phyloP scores from a whole-genome alignment of 176 grass and related monocot genomes.

The Triticum timopheevii region DNA sequence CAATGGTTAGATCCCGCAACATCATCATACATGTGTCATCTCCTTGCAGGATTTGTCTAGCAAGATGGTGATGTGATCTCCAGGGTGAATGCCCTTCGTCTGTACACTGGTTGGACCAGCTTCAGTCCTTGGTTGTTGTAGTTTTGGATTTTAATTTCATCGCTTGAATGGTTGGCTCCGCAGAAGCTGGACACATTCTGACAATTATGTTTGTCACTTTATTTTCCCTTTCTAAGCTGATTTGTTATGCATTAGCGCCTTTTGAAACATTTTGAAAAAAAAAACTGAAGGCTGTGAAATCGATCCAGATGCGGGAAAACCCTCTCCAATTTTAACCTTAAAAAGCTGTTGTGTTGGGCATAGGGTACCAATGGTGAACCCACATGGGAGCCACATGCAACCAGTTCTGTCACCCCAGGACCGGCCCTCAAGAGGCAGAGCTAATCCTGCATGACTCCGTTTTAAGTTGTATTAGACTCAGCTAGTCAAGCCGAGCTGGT shows the following conservation, averaged over 20 bases:
- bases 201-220: neutral
- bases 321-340: neutral
- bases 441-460: neutral
- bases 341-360: neutral
- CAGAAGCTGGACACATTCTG: neutral
- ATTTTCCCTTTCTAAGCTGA: neutral
- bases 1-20: neutral
- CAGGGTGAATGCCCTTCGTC: neutral
- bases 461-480: neutral
- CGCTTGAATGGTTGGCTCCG: neutral
- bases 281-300: neutral
- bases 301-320: neutral
- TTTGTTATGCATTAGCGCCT: neutral
- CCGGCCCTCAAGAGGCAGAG: neutral
- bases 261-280: neutral
- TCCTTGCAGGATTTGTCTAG: neutral
- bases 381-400: neutral
- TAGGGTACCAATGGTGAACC: neutral
- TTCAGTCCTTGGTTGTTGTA: neutral
- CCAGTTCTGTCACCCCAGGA: neutral
- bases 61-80: constrained; percentile 6
- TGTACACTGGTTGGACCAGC: neutral
- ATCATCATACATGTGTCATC: neutral
- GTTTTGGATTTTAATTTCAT: neutral
- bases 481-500: neutral